Percentiles rank a stretch among this genome's conserved stretches.
Conservation (phyloP, 768 basidiomycete genomes). For the Kwoniella heveanensis region DNA sequence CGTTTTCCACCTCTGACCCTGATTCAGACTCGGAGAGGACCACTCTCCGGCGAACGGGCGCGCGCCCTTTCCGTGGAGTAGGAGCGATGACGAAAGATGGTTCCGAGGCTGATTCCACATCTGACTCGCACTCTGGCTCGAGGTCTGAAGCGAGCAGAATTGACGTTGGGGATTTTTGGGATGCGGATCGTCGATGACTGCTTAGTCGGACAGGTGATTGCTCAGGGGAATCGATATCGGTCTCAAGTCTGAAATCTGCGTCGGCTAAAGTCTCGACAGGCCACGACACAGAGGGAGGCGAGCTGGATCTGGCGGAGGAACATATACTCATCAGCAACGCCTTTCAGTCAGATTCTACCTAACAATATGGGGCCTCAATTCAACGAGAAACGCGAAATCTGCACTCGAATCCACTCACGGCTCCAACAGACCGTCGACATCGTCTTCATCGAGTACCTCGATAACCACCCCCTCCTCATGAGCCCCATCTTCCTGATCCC, state of each 20-base stretch:
- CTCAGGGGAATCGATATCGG: background rate
- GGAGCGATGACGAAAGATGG: background rate
- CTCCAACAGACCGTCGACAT: conserved; percentile 5
- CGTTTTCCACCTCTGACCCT: background rate
- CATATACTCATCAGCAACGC: no score
- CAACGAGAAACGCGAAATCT: no score
- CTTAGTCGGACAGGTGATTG: background rate
- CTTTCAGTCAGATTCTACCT: no score
- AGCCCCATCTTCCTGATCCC: no score
- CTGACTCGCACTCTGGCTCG: background rate
- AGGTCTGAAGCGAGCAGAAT: conserved; percentile 12
- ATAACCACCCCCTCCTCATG: no score
- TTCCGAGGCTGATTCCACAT: background rate
- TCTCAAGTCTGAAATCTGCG: no score
- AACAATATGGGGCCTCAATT: no score
- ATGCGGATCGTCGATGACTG: background rate
- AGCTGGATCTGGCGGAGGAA: no score
- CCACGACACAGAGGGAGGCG: no score
- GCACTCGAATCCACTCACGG: conserved; percentile 1
- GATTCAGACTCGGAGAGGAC: conserved; percentile 21
- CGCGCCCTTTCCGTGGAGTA: conserved; percentile 2
- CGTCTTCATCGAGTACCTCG: background rate
- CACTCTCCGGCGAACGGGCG: conserved; percentile 2
- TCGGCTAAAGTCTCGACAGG: no score
- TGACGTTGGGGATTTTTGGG: background rate